Conservation (phyloP, 2,329 filamentous ascomycete genomes). For the Botrytis deweyae region DNA sequence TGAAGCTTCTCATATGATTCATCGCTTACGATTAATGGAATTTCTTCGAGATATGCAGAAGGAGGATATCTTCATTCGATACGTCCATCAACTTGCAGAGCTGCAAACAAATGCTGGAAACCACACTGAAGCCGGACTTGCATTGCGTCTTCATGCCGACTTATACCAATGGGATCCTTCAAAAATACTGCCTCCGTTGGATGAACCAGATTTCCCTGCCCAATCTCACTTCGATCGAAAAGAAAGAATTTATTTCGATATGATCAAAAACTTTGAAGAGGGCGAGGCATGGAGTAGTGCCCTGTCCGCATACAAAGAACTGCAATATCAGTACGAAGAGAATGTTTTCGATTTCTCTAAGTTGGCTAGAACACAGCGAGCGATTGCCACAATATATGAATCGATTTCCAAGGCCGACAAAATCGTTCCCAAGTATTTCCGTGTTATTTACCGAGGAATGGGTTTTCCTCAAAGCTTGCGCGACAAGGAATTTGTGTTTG, state of each 20-base stretch:
- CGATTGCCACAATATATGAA: conserved; percentile 91
- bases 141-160: conserved; percentile 86
- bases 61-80: conserved; percentile 93
- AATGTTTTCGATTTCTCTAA: conserved; percentile 91
- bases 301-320: conserved; percentile 82
- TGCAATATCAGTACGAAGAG: conserved; percentile 86
- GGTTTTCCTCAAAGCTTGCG: conserved; percentile 79
- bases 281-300: conserved; percentile 93
- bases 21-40: conserved; percentile 88
- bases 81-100: conserved; percentile 85
- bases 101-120: conserved; percentile 76
- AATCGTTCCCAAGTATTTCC: conserved; percentile 81
- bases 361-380: conserved; percentile 81
- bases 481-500: conserved; percentile 91
- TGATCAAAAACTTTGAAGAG: conserved; percentile 93
- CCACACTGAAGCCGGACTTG: conserved; percentile 82
- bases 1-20: conserved; percentile 80
- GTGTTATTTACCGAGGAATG: conserved; percentile 83
- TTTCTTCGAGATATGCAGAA: conserved; percentile 96
- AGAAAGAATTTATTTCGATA: conserved; percentile 87
- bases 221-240: conserved; percentile 91
- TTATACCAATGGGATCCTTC: conserved; percentile 87
- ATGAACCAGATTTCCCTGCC: conserved; percentile 74
- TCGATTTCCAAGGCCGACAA: conserved; percentile 79
- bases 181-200: conserved; percentile 61